Conservation (phyloP, 192 early-diverging fungal species). For the Diversispora epigaea region DNA sequence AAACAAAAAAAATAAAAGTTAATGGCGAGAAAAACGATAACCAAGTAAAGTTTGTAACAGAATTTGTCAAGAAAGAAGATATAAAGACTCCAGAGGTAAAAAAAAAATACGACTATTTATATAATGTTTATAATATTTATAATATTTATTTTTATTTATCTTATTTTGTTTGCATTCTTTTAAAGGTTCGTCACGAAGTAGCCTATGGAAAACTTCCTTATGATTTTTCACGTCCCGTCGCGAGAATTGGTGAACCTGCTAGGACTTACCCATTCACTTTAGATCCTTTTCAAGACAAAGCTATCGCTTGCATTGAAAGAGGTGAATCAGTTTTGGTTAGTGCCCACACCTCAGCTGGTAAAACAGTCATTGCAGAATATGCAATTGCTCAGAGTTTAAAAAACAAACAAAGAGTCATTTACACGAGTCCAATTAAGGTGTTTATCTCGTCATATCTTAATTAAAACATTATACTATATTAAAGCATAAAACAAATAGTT, state of each 20-base stretch:
- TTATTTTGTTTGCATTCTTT: neutral
- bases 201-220: neutral
- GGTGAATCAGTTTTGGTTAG: slow-evolving; percentile 93
- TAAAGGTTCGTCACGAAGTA: neutral
- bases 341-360: slow-evolving; percentile 96
- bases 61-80: too few species aligned
- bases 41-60: neutral
- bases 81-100: too few species aligned
- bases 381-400: slow-evolving; percentile 88
- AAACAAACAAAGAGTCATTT: slow-evolving; percentile 92
- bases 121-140: too few species aligned
- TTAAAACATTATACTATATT: neutral
- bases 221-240: neutral
- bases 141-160: too few species aligned
- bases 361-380: slow-evolving; percentile 99
- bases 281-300: slow-evolving; percentile 93
- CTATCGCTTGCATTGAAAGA: slow-evolving; percentile 86
- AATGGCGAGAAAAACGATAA: neutral
- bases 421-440: slow-evolving; percentile 96
- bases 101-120: too few species aligned
- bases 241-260: slow-evolving; percentile 58
- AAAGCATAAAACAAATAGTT: neutral
- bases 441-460: neutral
- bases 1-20: too few species aligned
- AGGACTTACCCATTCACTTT: slow-evolving; percentile 87